Evolutionary conservation across 257 asterid species (phyloP), one percentile per base, ranked within the genome.

Genomic region (Rubia yunnanensis): DNA sequence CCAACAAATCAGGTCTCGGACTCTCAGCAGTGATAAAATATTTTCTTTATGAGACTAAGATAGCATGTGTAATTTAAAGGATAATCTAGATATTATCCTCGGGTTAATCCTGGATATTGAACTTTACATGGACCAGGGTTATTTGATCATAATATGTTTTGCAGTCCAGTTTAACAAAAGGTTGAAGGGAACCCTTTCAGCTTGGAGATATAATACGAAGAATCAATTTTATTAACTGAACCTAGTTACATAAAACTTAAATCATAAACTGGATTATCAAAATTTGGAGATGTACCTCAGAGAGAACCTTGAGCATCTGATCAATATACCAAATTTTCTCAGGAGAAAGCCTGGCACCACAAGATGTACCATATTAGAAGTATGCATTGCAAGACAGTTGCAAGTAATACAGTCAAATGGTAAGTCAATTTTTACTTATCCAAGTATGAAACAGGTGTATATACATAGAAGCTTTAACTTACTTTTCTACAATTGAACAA

Each of bases 401-500:
- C 36, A 74, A 57, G 18, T 18, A 48, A 52, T 46, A 65, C 62
- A 56, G 50, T 57, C 30, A 36, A 67, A 38, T 64, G 11, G 36
- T 72, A 44, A 44, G 24, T 58, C 27, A 60, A 9, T 69, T 52
- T 34, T 17, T 14, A 55, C 41, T 26, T 49, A 60, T 5, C 30
- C 52, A 1, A 5, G 10, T 15, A 55, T 5, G n/a, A 55, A 55
- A 7, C 48, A 39, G 11, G 48, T 39, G 17, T n/a, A n/a, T n/a
- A n/a, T n/a, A n/a, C 18, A 39, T 5, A 41, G 1, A 48, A 50
- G 28, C 57, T 50, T 50, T 20, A 67, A 88, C 95, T 90, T 90
- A 94, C 99, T 83, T 94, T 77, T 94, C 99, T 64, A 94, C 89
- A 71, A 94, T 90, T 69, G 95, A 85, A 81, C 99, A 94, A 73